Evolutionary conservation across 2,329 filamentous ascomycete genomes (phyloP).

Genomic region (Emergomyces orientalis): DNA sequence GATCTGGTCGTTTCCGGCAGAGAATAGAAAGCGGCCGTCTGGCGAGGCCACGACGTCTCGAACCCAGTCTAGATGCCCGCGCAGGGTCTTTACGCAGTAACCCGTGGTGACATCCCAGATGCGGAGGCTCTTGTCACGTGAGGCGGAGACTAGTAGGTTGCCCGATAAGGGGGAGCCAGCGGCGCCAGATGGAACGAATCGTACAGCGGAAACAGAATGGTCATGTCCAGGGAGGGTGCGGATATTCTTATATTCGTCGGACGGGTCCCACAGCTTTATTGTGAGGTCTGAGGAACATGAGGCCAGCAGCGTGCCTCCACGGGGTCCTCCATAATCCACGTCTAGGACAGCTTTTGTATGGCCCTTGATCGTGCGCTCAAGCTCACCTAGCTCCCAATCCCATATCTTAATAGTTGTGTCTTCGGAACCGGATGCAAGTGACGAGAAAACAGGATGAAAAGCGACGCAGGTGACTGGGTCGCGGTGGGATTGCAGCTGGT

Average conservation of each 20-base stretch:
- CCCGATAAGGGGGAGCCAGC: slow-evolving; percentile 68
- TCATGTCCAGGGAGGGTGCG: slow-evolving; percentile 84
- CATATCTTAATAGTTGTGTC: slow-evolving; percentile 94
- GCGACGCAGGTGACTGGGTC: slow-evolving; percentile 75
- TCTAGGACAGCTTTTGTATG: slow-evolving; percentile 84
- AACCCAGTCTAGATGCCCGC: slow-evolving; percentile 84
- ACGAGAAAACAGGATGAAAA: slow-evolving; percentile 87
- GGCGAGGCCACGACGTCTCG: slow-evolving; percentile 72
- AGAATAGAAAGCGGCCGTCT: slow-evolving; percentile 75
- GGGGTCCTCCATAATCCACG: slow-evolving; percentile 80
- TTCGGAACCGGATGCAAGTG: slow-evolving; percentile 80
- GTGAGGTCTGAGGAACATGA: slow-evolving; percentile 83
- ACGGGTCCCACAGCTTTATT: slow-evolving; percentile 91
- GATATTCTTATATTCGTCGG: slow-evolving; percentile 91
- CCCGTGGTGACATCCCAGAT: slow-evolving; percentile 93
- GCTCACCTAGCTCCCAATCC: slow-evolving; percentile 90
- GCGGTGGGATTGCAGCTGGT: slow-evolving; percentile 75
- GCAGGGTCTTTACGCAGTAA: slow-evolving; percentile 83
- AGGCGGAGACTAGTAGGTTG: slow-evolving; percentile 78
- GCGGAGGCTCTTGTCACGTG: slow-evolving; percentile 70
- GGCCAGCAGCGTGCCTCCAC: slow-evolving; percentile 67
- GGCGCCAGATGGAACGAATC: slow-evolving; percentile 77
- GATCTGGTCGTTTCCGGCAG: slow-evolving; percentile 72
- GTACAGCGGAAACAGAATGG: slow-evolving; percentile 78
- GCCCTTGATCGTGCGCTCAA: slow-evolving; percentile 82